Conservation (phyloP, 2,329 filamentous ascomycete species). For the Colletotrichum lentis region DNA sequence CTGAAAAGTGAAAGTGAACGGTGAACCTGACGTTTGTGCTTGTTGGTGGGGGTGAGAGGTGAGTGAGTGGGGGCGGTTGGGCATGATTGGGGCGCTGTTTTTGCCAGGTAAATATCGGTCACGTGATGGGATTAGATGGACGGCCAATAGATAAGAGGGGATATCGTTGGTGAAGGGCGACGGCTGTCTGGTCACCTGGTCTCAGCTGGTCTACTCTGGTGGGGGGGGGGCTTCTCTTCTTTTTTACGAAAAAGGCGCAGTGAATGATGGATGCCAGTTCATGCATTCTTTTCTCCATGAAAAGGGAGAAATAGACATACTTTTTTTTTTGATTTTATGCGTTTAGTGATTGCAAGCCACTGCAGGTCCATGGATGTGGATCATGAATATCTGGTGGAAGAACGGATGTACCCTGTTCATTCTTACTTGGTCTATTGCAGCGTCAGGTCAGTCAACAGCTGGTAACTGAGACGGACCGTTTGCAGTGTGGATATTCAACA, state of each 20-base stretch:
- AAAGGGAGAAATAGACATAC: neutral
- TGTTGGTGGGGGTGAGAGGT: slow-evolving; percentile 5
- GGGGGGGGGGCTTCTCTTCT: neutral
- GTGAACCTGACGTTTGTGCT: neutral
- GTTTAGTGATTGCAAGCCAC: slow-evolving; percentile 14
- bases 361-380: neutral
- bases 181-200: neutral
- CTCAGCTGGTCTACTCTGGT: slow-evolving; percentile 2
- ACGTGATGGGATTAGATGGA: neutral
- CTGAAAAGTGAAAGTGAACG: neutral
- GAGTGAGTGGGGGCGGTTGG: slow-evolving; percentile 9
- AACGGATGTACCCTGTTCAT: neutral
- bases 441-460: neutral
- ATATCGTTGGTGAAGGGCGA: neutral
- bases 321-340: slow-evolving; percentile 2
- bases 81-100: slow-evolving; percentile 25
- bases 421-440: neutral
- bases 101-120: slow-evolving; percentile 3
- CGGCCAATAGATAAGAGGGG: slow-evolving; percentile 10
- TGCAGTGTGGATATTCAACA: neutral
- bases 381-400: no score
- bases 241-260: neutral
- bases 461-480: neutral
- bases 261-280: neutral
- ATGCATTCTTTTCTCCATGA: slow-evolving; percentile 8